Evolutionary conservation across 441 rosid genomes (phyloP), one percentile per base, ranked within the genome.

Genomic region (Eutrema salsugineum): DNA sequence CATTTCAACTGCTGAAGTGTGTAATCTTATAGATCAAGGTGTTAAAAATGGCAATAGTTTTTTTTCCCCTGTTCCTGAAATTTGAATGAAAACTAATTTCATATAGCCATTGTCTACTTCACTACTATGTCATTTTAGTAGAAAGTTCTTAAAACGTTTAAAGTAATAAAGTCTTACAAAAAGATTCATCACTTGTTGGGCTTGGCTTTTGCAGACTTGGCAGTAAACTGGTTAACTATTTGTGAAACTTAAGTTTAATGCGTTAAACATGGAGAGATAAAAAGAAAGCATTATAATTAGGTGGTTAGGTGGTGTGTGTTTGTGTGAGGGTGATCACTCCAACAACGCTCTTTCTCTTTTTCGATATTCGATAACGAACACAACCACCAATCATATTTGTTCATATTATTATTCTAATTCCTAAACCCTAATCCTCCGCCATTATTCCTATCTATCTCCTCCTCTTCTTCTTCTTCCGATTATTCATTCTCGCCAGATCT

Each of bases 381-480:
- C 16, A 10, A 60, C 36, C 53, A 63, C 39, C 71, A 55, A 65
- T 36, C 58, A 50, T 19, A 36, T 12, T 4, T 16, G 70, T n/a
- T n/a, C n/a, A n/a, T n/a, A 39, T 66, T 24, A 33, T 1, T 32
- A 38, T 10, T 66, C 48, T 44, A 60, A 51, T 55, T 15, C 11
- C 11, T 77, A 70, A 71, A 43, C 80, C 76, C 80, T 76, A 70
- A 48, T 56, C 32, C 5, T 62, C 4, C 36, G 10, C 70, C 70
- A 35, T 68, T 56, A 30, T 28, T 53, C 28, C 11, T 22, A 27
- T 20, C 33, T 20, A 27, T 38, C 33, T 32, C 11, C 0, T 5
- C 32, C 5, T 28, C 6, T 28, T 28, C 17, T 6, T 8, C 36
- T 27, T 44, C 54, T 9, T 39, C 71, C 50, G 47, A 60, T 22